Conservation (phyloP, 495 filamentous ascomycete species). For the Rostrohypoxylon terebratum region DNA sequence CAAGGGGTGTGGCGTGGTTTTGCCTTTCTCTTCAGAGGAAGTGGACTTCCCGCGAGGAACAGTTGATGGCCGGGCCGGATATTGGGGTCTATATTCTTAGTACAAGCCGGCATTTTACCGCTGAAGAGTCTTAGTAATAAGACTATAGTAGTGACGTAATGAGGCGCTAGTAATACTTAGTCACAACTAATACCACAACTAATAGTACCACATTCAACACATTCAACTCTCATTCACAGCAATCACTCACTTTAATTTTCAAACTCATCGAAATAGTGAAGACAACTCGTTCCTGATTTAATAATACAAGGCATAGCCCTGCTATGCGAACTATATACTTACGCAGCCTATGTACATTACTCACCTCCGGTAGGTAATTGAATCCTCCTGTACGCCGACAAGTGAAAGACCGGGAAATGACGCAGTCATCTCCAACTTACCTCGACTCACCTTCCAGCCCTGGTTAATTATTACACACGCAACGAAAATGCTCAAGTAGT, state of each 20-base stretch:
- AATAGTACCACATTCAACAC: too few species aligned
- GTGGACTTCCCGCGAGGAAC: slow-evolving; percentile 19
- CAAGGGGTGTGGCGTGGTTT: slow-evolving; percentile 30
- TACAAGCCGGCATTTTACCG: background rate
- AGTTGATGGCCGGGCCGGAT: background rate
- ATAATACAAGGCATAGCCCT: background rate
- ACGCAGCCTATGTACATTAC: background rate
- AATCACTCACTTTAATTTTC: background rate
- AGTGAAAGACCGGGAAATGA: background rate
- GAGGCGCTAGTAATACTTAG: too few species aligned
- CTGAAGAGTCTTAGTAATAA: too few species aligned
- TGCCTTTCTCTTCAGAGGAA: slow-evolving; percentile 9
- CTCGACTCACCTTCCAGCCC: background rate
- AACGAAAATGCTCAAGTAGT: too few species aligned
- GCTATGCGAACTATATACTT: background rate
- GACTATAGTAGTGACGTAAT: too few species aligned
- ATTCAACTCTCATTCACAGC: background rate
- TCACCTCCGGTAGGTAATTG: background rate
- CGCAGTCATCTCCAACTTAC: background rate
- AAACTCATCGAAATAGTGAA: background rate
- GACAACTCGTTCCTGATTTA: background rate
- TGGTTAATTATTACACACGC: too few species aligned
- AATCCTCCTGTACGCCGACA: background rate
- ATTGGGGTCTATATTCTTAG: background rate
- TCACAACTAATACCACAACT: too few species aligned